Evolutionary conservation across 345 rosid genomes (phyloP).

Genomic region (Nephelium lappaceum): DNA sequence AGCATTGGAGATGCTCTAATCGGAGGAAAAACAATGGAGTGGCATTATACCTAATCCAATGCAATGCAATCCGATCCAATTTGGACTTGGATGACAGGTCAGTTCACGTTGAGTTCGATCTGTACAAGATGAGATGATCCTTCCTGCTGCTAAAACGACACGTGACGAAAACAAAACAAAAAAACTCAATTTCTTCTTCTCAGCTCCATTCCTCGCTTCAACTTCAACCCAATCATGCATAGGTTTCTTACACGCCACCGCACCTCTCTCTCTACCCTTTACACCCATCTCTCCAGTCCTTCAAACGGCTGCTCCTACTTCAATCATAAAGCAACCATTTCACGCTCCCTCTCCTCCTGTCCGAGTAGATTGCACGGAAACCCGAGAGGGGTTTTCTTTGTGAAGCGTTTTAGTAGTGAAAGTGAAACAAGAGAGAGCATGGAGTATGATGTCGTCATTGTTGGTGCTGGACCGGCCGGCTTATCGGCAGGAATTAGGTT

Average conservation of each 20-base stretch:
- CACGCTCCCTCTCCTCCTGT: slow-evolving; percentile 24
- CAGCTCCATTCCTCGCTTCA: neutral
- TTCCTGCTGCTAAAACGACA: too few species aligned
- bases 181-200: neutral
- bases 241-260: slow-evolving; percentile 34
- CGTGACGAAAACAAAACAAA: neutral
- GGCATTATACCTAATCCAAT: too few species aligned
- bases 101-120: too few species aligned
- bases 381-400: slow-evolving; percentile 7
- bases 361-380: slow-evolving; percentile 15
- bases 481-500: slow-evolving; percentile 86
- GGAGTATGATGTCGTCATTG: slow-evolving; percentile 88
- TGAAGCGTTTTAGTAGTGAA: slow-evolving; percentile 44
- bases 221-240: slow-evolving; percentile 43
- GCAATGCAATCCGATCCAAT: too few species aligned
- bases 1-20: too few species aligned
- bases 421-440: slow-evolving; percentile 55
- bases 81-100: too few species aligned
- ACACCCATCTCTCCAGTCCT: slow-evolving; percentile 21
- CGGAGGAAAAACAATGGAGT: too few species aligned
- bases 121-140: too few species aligned
- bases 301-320: slow-evolving; percentile 26
- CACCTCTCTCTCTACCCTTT: slow-evolving; percentile 15
- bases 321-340: slow-evolving; percentile 26
- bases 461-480: slow-evolving; percentile 99